These are phyloP conservation scores for Cylindrotheca closterium DNA, from an alignment of 108 stramenopile genomes.

Conservation along the genomic window DNA sequence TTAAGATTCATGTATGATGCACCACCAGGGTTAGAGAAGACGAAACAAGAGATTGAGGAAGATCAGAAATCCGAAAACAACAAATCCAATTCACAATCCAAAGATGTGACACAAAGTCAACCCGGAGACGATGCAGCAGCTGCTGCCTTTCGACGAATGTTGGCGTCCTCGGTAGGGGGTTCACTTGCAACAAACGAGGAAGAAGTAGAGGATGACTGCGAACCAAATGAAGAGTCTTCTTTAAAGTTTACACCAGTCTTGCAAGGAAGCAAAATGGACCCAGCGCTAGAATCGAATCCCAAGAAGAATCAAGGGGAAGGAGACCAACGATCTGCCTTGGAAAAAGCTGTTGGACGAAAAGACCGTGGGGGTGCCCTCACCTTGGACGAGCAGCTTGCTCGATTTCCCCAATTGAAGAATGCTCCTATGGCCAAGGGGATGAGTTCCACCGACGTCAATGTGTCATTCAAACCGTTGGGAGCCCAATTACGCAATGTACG, in stretches of 20 bases:
- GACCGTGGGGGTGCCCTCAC: constrained; percentile 49
- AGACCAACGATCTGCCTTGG: constrained; percentile 48
- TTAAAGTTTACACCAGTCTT: constrained; percentile 30
- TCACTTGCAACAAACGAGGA: constrained; percentile 1
- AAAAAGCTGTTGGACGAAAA: constrained; percentile 76
- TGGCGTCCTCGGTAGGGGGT: constrained; percentile 33
- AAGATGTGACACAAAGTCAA: constrained; percentile 44
- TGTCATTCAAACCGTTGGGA: constrained; percentile 81
- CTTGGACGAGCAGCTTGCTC: constrained; percentile 68
- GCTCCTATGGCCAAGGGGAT: constrained; percentile 72
- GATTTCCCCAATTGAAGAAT: constrained; percentile 80
- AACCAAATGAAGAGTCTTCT: constrained; percentile 7
- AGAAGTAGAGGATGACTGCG: background rate
- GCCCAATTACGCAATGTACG: constrained; percentile 75
- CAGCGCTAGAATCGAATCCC: constrained; percentile 6
- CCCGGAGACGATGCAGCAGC: constrained; percentile 84
- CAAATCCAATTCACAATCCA: constrained; percentile 9
- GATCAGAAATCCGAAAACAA: background rate
- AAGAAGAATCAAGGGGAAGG: constrained; percentile 6
- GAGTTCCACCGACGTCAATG: constrained; percentile 40
- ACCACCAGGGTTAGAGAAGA: constrained; percentile 62
- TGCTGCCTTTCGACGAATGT: constrained; percentile 77
- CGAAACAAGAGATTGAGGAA: background rate
- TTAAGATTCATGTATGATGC: constrained; percentile 79
- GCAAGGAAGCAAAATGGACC: constrained; percentile 36